A percentile compares a stretch with the other conserved stretches of the same genome.
Evolutionary conservation across 2,329 filamentous ascomycete species (phyloP).

Genomic region (Botrytis galanthina): DNA sequence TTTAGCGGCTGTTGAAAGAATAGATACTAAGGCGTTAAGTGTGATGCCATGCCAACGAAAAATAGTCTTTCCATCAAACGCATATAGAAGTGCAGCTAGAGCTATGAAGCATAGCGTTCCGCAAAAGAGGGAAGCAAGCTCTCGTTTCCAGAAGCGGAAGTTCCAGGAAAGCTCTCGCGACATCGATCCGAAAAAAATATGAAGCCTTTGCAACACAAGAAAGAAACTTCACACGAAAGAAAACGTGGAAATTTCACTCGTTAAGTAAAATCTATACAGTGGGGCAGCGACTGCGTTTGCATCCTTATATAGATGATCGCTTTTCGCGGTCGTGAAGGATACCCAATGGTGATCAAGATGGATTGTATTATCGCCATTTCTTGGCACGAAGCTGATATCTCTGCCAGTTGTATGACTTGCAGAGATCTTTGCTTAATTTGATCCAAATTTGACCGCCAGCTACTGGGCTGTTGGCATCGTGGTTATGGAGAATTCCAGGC

Average conservation of each 20-base stretch:
- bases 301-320: background rate
- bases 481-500: background rate
- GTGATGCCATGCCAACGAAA: constrained; percentile 11
- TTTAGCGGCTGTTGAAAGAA: constrained; percentile 12
- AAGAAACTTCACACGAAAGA: background rate
- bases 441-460: background rate
- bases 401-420: background rate
- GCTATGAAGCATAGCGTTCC: constrained; percentile 12
- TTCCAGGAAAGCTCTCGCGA: constrained; percentile 13
- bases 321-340: background rate
- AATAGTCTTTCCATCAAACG: background rate
- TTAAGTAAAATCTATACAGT: background rate
- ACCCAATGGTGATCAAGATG: background rate
- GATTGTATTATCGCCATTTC: background rate
- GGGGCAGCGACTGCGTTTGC: background rate
- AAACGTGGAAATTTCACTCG: background rate
- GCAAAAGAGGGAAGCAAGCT: constrained; percentile 2
- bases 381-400: background rate
- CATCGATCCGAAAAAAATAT: background rate
- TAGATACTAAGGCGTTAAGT: background rate
- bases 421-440: background rate
- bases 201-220: background rate
- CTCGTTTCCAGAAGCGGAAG: background rate
- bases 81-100: constrained; percentile 8
- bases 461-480: background rate